Evolutionary conservation across 805 yeast species (phyloP), one percentile per base, ranked within the genome.

Genomic region (Zygosaccharomyces rouxii): DNA sequence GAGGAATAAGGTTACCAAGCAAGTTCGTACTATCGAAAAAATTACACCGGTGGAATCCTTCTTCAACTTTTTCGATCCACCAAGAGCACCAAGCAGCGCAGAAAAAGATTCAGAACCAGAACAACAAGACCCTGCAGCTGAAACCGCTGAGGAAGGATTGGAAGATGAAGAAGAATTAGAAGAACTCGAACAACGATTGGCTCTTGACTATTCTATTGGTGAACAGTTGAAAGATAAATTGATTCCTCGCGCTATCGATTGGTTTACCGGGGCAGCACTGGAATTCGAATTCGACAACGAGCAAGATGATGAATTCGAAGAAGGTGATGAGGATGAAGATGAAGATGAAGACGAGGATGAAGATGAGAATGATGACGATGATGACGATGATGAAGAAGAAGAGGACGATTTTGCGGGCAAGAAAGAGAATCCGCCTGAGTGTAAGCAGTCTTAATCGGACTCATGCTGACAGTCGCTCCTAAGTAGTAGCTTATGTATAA

Each of bases 191-290:
- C 84, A 81, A 49, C 80, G 88, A 64, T 77, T 94, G 62, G 97
- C 89, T 60, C 74, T 87, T 59, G 99, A 94, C 71, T 94, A 94
- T 73, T 94, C 89, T 64, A 76, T 94, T 54, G 99, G 98, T 54
- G 99, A 94, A 71, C 90, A 90, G 63, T 80, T 94, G 67, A 94
- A 94, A 75, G 98, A 94, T 69, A 86, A 94, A 69, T 78, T 94
- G 65, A 84, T 94, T 54, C 97, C 98, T 54, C 83, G 97, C 66
- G 98, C 98, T 45, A 79, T 94, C 61, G 98, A 92, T 68, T 94
- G 99, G 98, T 94, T 89, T 69, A 92, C 99, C 7, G 99, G 99
- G 42, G 89, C 89, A 56, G 99, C 99, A 21, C 77, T 92, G 50
- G 95, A 86, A 49, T 86, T 79, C 64, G 84, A 79, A 55, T 80